Conservation (phyloP, 83 land plant species). For the Picea mariana region DNA sequence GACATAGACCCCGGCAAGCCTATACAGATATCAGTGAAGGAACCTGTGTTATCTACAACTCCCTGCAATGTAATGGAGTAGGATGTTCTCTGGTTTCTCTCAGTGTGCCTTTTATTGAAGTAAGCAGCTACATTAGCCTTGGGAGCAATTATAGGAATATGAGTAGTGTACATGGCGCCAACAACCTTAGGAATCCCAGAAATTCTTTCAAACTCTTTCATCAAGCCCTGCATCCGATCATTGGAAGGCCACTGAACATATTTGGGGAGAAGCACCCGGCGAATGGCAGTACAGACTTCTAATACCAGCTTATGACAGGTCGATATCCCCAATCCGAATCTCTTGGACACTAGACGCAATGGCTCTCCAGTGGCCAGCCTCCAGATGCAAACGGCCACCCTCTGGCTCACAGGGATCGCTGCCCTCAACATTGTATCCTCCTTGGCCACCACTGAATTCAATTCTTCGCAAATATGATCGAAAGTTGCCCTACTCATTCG, state of each 20-base stretch:
- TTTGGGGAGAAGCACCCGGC: constrained; percentile 80
- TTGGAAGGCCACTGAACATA: constrained; percentile 88
- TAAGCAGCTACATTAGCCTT: constrained; percentile 89
- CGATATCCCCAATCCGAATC: constrained; percentile 98
- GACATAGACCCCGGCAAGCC: constrained; percentile 97
- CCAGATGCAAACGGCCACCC: constrained; percentile 98
- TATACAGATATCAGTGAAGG: constrained; percentile 91
- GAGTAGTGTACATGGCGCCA: constrained; percentile 96
- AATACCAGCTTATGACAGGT: constrained; percentile 97
- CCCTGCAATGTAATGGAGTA: constrained; percentile 97
- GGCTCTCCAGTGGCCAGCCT: constrained; percentile 98
- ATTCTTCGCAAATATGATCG: constrained; percentile 81
- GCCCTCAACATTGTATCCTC: constrained; percentile 83
- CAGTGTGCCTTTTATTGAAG: constrained; percentile 92
- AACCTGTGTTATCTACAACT: constrained; percentile 78
- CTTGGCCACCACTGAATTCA: constrained; percentile 67
- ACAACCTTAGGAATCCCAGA: constrained; percentile 86
- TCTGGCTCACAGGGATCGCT: constrained; percentile 86
- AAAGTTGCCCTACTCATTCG: constrained; percentile 84
- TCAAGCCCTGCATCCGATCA: constrained; percentile 27
- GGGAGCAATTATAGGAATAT: constrained; percentile 96
- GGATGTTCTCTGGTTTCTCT: constrained; percentile 91
- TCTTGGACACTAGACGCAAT: constrained; percentile 83
- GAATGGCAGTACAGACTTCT: constrained; percentile 95
- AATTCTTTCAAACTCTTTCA: constrained; percentile 63